phyloP scores from a whole-genome alignment of 768 basidiomycete species.

The Ramaria rubella region DNA sequence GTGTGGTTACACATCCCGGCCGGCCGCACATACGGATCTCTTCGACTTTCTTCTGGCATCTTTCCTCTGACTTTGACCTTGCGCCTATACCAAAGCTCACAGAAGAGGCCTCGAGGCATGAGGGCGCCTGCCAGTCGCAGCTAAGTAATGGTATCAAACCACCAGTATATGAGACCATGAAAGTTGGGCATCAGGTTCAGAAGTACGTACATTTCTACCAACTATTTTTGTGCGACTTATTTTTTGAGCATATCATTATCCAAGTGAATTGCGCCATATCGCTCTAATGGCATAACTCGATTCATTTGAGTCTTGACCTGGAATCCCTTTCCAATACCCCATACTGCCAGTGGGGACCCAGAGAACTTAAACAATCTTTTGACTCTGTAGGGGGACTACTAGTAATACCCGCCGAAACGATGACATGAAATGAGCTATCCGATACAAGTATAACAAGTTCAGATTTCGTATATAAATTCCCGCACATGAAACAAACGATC shows the following conservation, averaged over 20 bases:
- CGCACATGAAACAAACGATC: too few relatives aligned
- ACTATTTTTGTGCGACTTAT: not conserved
- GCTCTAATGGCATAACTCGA: slow-evolving; percentile 67
- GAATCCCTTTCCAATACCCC: too few relatives aligned
- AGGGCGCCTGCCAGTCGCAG: slow-evolving; percentile 32
- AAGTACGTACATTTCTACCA: slow-evolving; percentile 40
- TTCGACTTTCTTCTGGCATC: slow-evolving; percentile 94
- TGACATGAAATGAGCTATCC: too few relatives aligned
- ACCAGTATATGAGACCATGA: slow-evolving; percentile 59
- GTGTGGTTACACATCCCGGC: slow-evolving; percentile 51
- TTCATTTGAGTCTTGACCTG: too few relatives aligned
- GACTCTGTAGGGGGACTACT: too few relatives aligned
- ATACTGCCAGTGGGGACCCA: too few relatives aligned
- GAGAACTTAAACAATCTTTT: too few relatives aligned
- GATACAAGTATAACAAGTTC: too few relatives aligned
- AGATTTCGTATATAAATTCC: too few relatives aligned
- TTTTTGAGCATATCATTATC: slow-evolving; percentile 2
- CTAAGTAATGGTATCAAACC: slow-evolving; percentile 34
- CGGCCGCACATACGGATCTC: slow-evolving; percentile 94
- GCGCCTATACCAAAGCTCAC: slow-evolving; percentile 51
- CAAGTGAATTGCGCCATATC: slow-evolving; percentile 75
- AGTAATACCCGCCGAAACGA: too few relatives aligned
- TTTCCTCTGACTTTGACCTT: slow-evolving; percentile 81
- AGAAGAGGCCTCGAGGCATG: slow-evolving; percentile 39
- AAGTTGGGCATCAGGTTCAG: slow-evolving; percentile 85